Conservation (phyloP, 768 basidiomycete genomes). For the Boletus vermiculosoides region DNA sequence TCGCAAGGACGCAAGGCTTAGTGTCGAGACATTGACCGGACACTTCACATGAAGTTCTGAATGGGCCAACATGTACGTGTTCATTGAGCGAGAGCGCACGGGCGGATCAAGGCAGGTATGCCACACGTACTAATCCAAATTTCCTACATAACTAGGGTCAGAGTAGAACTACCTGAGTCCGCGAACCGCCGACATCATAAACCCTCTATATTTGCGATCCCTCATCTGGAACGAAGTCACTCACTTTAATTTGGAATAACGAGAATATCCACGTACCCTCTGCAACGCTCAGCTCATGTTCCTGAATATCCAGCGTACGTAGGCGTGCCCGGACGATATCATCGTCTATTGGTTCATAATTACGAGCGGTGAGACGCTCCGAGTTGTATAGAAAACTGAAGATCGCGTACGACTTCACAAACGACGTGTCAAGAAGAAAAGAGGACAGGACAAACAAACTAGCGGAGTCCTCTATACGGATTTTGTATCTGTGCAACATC, state of each 20-base stretch:
- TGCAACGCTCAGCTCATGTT: conserved; percentile 49
- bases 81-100: too few relatives aligned
- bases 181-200: conserved; percentile 75
- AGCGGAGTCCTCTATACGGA: conserved; percentile 60
- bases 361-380: conserved; percentile 57
- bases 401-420: not conserved
- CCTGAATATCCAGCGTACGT: conserved; percentile 70
- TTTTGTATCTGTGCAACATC: conserved; percentile 44
- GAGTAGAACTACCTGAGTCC: conserved; percentile 51
- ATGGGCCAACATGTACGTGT: too few relatives aligned
- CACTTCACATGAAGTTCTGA: too few relatives aligned
- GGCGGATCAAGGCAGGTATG: conserved; percentile 28
- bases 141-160: too few relatives aligned
- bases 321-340: conserved; percentile 72
- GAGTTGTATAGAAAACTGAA: conserved; percentile 67
- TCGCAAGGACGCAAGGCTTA: too few relatives aligned
- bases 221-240: conserved; percentile 22
- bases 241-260: not conserved
- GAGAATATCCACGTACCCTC: conserved; percentile 15
- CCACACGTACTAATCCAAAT: too few relatives aligned
- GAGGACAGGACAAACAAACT: conserved; percentile 52
- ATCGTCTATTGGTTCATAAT: conserved; percentile 69
- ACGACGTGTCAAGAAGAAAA: not conserved
- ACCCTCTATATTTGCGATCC: conserved; percentile 61
- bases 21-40: too few relatives aligned